Conservation (phyloP, 805 yeast genomes). For the Scheffersomyces stipitis region DNA sequence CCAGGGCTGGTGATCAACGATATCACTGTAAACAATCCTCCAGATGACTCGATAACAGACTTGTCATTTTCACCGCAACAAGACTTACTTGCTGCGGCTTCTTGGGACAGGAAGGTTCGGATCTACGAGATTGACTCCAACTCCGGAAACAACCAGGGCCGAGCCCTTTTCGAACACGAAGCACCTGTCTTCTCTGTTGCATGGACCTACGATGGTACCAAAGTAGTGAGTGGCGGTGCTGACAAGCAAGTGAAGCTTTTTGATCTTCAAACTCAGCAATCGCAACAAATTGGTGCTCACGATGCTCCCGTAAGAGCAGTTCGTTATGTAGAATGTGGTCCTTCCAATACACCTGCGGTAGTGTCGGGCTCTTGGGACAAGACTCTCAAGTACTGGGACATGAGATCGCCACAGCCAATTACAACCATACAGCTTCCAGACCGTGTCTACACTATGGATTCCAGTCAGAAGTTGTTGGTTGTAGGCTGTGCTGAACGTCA, state of each 20-base stretch:
- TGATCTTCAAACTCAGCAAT: constrained; percentile 80
- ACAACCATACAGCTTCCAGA: constrained; percentile 84
- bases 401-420: constrained; percentile 79
- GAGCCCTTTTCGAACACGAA: constrained; percentile 87
- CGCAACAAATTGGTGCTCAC: constrained; percentile 83
- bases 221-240: constrained; percentile 85
- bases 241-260: constrained; percentile 84
- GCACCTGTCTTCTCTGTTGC: constrained; percentile 82
- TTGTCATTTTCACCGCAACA: constrained; percentile 84
- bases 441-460: constrained; percentile 86
- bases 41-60: constrained; percentile 89
- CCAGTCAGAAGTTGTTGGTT: constrained; percentile 76
- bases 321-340: constrained; percentile 79
- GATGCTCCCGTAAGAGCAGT: constrained; percentile 76
- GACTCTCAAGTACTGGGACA: constrained; percentile 92
- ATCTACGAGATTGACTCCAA: constrained; percentile 79
- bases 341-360: constrained; percentile 75
- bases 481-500: constrained; percentile 95
- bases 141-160: constrained; percentile 78
- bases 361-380: constrained; percentile 98
- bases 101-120: constrained; percentile 95
- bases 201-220: constrained; percentile 86
- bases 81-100: constrained; percentile 75
- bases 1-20: constrained; percentile 65
- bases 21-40: constrained; percentile 69